Conservation (phyloP, 768 basidiomycete species). For the Termitomyces bulborhizus region DNA sequence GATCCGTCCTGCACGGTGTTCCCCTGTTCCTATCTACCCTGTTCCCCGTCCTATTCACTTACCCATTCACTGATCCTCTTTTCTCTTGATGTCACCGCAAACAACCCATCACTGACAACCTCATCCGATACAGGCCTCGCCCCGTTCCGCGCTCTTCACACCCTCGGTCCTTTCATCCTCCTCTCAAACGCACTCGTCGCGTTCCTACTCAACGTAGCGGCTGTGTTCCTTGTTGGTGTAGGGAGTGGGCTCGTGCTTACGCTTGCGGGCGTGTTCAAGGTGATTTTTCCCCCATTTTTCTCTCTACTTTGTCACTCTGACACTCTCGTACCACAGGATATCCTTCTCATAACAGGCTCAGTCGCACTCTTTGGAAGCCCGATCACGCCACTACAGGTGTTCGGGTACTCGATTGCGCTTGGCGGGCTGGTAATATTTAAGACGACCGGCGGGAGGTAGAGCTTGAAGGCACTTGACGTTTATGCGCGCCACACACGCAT, state of each 20-base stretch:
- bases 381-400: slow-evolving; percentile 79
- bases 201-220: slow-evolving; percentile 86
- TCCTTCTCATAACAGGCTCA: slow-evolving; percentile 87
- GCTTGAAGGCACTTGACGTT: too few relatives aligned
- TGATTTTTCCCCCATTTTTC: slow-evolving; percentile 20
- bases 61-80: too few relatives aligned
- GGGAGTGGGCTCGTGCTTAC: slow-evolving; percentile 88
- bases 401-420: slow-evolving; percentile 88
- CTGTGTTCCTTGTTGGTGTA: slow-evolving; percentile 88
- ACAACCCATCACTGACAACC: not conserved
- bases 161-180: slow-evolving; percentile 65
- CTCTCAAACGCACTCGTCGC: slow-evolving; percentile 82
- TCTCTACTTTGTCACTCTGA: too few relatives aligned
- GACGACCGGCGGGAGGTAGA: slow-evolving; percentile 57
- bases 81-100: too few relatives aligned
- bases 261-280: slow-evolving; percentile 91
- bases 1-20: too few relatives aligned
- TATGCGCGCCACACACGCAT: too few relatives aligned
- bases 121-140: slow-evolving; percentile 30
- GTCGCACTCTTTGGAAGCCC: slow-evolving; percentile 78
- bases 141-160: slow-evolving; percentile 70
- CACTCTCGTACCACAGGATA: slow-evolving; percentile 51
- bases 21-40: too few relatives aligned
- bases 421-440: slow-evolving; percentile 83
- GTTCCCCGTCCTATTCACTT: too few relatives aligned